Evolutionary conservation across 495 filamentous ascomycete genomes (phyloP).

Genomic region (Tuber brumale): DNA sequence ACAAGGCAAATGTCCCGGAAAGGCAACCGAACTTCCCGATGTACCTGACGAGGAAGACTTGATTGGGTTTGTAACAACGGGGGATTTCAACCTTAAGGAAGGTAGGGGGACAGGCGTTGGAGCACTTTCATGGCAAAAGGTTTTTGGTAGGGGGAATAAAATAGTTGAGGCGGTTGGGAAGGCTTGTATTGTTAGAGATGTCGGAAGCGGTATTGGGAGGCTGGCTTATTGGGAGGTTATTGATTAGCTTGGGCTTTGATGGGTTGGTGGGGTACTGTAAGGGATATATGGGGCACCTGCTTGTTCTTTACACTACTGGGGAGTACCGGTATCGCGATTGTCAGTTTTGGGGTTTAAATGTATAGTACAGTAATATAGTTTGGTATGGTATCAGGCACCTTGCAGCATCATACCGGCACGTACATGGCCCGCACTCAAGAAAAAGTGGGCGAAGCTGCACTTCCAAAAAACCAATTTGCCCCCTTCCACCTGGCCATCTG

Average conservation of each 20-base stretch:
- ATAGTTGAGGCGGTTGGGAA: constrained; percentile 43
- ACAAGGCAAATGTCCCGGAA: constrained; percentile 15
- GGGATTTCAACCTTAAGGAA: constrained; percentile 71
- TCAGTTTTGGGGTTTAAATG: neutral
- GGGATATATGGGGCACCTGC: neutral
- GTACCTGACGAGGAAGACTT: constrained; percentile 70
- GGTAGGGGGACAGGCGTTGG: constrained; percentile 73
- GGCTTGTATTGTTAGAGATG: constrained; percentile 73
- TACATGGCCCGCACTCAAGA: neutral
- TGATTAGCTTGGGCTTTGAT: constrained; percentile 33
- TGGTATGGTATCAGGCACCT: neutral
- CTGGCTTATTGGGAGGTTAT: constrained; percentile 73
- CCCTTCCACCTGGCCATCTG: neutral
- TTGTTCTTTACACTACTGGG: neutral
- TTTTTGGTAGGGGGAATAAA: constrained; percentile 43
- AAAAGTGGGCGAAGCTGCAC: neutral
- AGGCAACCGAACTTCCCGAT: constrained; percentile 48
- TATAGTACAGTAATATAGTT: neutral
- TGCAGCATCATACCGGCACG: neutral
- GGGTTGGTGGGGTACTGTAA: neutral
- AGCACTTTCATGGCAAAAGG: constrained; percentile 57
- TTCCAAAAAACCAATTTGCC: neutral
- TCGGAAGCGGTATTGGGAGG: constrained; percentile 68
- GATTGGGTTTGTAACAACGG: constrained; percentile 86
- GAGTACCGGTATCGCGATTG: neutral